Base-by-base conservation (phyloP, 2,329 filamentous ascomycete species). In the Aspergillus fructus region DNA sequence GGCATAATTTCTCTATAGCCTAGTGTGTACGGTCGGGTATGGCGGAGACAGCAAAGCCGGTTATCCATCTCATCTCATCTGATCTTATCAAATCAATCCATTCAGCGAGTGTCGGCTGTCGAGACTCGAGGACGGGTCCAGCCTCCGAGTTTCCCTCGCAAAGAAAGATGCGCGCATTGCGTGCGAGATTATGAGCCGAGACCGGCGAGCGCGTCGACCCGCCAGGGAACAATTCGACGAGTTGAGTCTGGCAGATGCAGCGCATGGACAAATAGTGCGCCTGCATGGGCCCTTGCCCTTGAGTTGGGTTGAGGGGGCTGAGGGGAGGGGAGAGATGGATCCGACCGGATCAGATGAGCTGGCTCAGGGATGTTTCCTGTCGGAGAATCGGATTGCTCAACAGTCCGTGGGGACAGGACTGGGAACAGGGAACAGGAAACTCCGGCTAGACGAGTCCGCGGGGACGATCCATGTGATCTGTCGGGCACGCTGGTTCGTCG, bases 401-500 rank as follows among this genome's bases (percentile, higher is more conserved):
- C 34, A n/a, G 13, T 15, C 34, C 34, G 34, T 5, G 33, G 33
- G 15, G 13, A 15, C 34, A 21, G 3, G 19, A 19, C 19, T 19
- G 19, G 19, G 19, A 19, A 3, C 19, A 3, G 19, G 19, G 3
- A 19, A 19, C 19, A 34, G 33, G 33, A 37, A 5, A 11, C 27
- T 30, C 27, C 27, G 27, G 9, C 27, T 1, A 11, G 34, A 37
- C 5, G 12, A 37, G 34, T 37, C 12, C 34, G 34, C 34, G 15
- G 34, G 34, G 34, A 15, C 34, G 48, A 49, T 49, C 48, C 48
- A 49, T 49, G 48, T 49, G 48, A 49, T 39, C 34, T 21, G 30
- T 49, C 21, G 34, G 34, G 34, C 34, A 39, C 15, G 5, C 27
- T 37, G n/a, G 46, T 37, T 49, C 23, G 45, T 46, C 17, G 13